Evolutionary conservation across 177 flowering plant genomes (phyloP), one percentile per base, ranked within the genome.

Genomic region (Vitis hybrid): DNA sequence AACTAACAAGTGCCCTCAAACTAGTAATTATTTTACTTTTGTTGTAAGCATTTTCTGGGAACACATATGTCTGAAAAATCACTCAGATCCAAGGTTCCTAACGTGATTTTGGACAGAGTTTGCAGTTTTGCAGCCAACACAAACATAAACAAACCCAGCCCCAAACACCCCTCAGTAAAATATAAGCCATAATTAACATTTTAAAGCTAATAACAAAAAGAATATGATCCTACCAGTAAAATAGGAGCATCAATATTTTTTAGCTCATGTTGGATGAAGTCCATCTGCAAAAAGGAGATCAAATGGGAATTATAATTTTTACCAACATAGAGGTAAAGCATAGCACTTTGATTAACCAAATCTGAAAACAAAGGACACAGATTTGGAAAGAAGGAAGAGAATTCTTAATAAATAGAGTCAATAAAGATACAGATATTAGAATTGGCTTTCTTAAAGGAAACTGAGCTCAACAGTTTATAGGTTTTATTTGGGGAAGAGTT

Each of bases 201-300:
- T 55, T 52, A 17, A 56, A 44, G 62, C 8, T 31, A 28, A 65
- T 6, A 31, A 55, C 13, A 55, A 54, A 50, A n/a, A 67, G 50
- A 75, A 60, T 11, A 64, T 20, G 11, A 54, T 51, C 83, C 12
- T 73, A 95, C 99, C 97, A 95, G 78, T 55, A 90, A 11, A 62
- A 91, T 19, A 47, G 97, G 96, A 76, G 82, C 71, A 77, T 79
- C 79, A 38, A 54, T 66, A 79, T 84, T 80, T 64, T 77, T 82
- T 69, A 91, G 70, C 76, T 95, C 95, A 65, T 90, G 88, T 63
- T 77, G 80, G 71, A 95, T 81, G 74, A 87, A 93, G 60, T 88
- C 84, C 59, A 89, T 74, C 99, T 95, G 91, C 69, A 76, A 70
- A 66, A n/a, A 57, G 51, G 20, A 72, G 28, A 67, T 18, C 28